phyloP scores from a whole-genome alignment of 1,139 yeast genomes.

The Taphrina betulina region DNA sequence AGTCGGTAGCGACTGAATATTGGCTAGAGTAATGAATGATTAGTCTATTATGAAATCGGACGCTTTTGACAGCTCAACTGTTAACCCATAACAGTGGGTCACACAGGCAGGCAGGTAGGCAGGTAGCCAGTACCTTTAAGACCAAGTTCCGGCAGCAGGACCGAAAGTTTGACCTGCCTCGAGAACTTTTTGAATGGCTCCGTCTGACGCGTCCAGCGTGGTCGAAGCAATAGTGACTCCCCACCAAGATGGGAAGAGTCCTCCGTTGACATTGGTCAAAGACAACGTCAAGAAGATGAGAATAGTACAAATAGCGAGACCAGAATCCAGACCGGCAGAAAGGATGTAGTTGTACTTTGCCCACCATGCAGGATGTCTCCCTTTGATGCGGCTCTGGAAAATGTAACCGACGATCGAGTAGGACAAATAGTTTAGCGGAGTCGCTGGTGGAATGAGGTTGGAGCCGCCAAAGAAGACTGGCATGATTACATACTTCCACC shows the following conservation, averaged over 20 bases:
- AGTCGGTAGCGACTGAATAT: no score
- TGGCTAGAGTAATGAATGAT: no score
- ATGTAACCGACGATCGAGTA: constrained; percentile 53
- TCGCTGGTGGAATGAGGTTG: constrained; percentile 56
- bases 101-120: no score
- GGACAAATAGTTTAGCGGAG: constrained; percentile 53
- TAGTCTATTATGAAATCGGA: no score
- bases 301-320: constrained; percentile 48
- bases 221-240: constrained; percentile 48
- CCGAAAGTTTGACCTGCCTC: constrained; percentile 47
- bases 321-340: constrained; percentile 59
- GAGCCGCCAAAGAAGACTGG: constrained; percentile 56
- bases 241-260: constrained; percentile 51
- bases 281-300: constrained; percentile 52
- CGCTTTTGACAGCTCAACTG: no score
- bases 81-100: no score
- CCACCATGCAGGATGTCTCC: constrained; percentile 62
- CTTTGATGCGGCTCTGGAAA: constrained; percentile 55
- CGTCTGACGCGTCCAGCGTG: constrained; percentile 42
- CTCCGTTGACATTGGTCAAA: constrained; percentile 42
- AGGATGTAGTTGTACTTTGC: constrained; percentile 60
- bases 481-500: constrained; percentile 50
- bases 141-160: no score
- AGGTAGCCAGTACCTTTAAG: no score
- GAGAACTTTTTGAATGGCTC: constrained; percentile 41